A percentile compares a stretch with the other conserved stretches of the same genome.
These are phyloP conservation scores for Termitomyces sp. DNA, from an alignment of 768 basidiomycete genomes.

Conservation along the genomic window DNA sequence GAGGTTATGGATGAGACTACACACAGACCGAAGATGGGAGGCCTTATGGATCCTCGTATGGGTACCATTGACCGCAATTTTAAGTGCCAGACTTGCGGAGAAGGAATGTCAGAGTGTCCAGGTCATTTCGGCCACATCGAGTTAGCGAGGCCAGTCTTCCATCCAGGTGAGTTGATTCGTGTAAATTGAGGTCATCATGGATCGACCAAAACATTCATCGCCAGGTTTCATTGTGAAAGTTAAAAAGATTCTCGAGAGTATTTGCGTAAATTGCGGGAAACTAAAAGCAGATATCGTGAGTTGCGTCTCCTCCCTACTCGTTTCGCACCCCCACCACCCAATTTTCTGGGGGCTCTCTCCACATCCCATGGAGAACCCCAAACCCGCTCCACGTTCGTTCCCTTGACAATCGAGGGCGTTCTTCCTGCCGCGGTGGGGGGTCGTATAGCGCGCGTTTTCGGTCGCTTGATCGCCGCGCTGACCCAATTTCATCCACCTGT, in stretches of 20 bases:
- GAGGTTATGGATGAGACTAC: slow-evolving; percentile 97
- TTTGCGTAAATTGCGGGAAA: slow-evolving; percentile 98
- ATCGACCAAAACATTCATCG: neutral
- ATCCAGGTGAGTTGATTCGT: slow-evolving; percentile 65
- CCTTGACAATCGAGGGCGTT: slow-evolving; percentile 79
- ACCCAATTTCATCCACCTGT: slow-evolving; percentile 60
- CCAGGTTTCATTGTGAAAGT: slow-evolving; percentile 96
- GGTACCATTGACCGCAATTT: slow-evolving; percentile 97
- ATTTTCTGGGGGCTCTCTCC: slow-evolving; percentile 99
- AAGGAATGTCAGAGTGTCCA: slow-evolving; percentile 99
- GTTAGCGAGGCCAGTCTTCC: slow-evolving; percentile 93
- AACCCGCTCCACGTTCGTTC: slow-evolving; percentile 78
- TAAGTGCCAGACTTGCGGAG: slow-evolving; percentile 99
- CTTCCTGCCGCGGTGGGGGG: slow-evolving; percentile 68
- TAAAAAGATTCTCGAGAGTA: slow-evolving; percentile 98
- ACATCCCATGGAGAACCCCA: slow-evolving; percentile 87
- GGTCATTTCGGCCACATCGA: slow-evolving; percentile 99
- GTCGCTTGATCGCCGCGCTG: slow-evolving; percentile 90
- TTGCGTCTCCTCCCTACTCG: slow-evolving; percentile 76
- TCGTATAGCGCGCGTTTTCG: slow-evolving; percentile 74
- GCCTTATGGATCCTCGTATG: slow-evolving; percentile 97
- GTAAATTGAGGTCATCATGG: neutral
- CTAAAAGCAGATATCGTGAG: slow-evolving; percentile 97
- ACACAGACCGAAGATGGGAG: slow-evolving; percentile 86
- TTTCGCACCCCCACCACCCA: slow-evolving; percentile 93